Conservation (phyloP, 1,284 basidiomycete genomes). For the Marasmius tenuissimus region DNA sequence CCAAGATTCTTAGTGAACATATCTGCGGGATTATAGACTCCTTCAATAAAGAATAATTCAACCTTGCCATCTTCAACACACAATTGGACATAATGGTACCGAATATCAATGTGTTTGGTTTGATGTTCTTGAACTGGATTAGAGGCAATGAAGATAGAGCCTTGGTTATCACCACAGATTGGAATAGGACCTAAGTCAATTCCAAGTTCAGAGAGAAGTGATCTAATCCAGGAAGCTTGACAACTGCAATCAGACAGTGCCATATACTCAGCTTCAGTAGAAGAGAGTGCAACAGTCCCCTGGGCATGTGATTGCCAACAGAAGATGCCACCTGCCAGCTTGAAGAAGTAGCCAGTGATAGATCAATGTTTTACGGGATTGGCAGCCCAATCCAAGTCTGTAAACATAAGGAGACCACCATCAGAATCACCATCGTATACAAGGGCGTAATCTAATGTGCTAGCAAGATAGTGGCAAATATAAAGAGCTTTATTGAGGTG, state of each 20-base stretch:
- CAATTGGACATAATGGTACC: conserved; percentile 35
- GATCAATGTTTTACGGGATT: conserved; percentile 17
- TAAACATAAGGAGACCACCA: conserved; percentile 3
- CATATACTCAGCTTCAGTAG: conserved; percentile 34
- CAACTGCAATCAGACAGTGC: conserved; percentile 23
- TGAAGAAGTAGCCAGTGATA: conserved; percentile 21
- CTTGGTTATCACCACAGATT: conserved; percentile 35
- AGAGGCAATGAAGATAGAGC: conserved; percentile 30
- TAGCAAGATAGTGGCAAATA: conserved; percentile 24
- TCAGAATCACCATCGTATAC: conserved; percentile 18
- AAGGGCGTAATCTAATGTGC: conserved; percentile 19
- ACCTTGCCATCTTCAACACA: conserved; percentile 19
- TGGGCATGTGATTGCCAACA: conserved; percentile 27
- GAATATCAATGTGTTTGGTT: conserved; percentile 42
- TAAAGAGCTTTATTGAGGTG: conserved; percentile 21
- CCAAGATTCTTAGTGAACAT: conserved; percentile 25
- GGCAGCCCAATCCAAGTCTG: conserved; percentile 29
- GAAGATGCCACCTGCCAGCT: conserved; percentile 18
- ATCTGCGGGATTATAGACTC: conserved; percentile 24
- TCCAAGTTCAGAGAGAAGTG: conserved; percentile 22
- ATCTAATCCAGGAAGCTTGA: conserved; percentile 12
- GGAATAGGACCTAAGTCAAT: conserved; percentile 2
- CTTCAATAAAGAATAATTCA: conserved; percentile 13
- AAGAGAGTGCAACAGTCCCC: conserved; percentile 26
- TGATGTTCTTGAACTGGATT: conserved; percentile 27